Conservation (phyloP, 2,329 filamentous ascomycete genomes). For the Alternaria ethzedia region DNA sequence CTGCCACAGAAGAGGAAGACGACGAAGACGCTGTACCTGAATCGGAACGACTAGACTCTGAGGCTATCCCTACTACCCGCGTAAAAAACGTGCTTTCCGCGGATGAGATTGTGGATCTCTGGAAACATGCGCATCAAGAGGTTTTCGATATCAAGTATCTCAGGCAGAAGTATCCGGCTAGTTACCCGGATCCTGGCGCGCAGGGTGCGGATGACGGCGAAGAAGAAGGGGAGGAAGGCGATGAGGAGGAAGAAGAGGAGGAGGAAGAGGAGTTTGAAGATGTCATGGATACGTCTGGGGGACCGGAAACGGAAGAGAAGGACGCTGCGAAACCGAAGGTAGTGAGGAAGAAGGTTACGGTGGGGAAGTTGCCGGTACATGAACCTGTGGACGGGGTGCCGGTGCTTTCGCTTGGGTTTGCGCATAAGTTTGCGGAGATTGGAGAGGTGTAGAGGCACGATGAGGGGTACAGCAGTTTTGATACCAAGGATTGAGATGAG, state of each 20-base stretch:
- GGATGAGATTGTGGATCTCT: slow-evolving; percentile 27
- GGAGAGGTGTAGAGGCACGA: slow-evolving; percentile 17
- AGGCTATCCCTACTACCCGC: slow-evolving; percentile 20
- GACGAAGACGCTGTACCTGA: slow-evolving; percentile 11
- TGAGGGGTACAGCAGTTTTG: not conserved
- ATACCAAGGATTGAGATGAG: not conserved
- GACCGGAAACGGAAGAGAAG: slow-evolving; percentile 1
- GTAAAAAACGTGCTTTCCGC: slow-evolving; percentile 25
- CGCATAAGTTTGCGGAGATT: slow-evolving; percentile 34
- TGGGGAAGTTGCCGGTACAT: slow-evolving; percentile 13
- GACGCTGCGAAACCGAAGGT: slow-evolving; percentile 12
- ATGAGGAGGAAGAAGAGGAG: slow-evolving; percentile 22
- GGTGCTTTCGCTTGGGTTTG: slow-evolving; percentile 27
- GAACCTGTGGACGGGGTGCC: slow-evolving; percentile 24
- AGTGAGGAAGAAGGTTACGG: slow-evolving; percentile 2
- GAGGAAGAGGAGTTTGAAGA: slow-evolving; percentile 29
- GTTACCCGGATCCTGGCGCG: slow-evolving; percentile 6
- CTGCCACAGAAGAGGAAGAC: slow-evolving; percentile 11
- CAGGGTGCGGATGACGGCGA: slow-evolving; percentile 14
- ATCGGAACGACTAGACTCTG: slow-evolving; percentile 16
- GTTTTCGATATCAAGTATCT: slow-evolving; percentile 26
- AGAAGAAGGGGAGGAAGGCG: slow-evolving; percentile 22
- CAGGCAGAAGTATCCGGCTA: slow-evolving; percentile 8
- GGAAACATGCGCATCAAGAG: slow-evolving; percentile 28
- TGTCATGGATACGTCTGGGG: slow-evolving; percentile 22